Base-by-base conservation (phyloP, 495 filamentous ascomycete species). In the Xylaria curta region DNA sequence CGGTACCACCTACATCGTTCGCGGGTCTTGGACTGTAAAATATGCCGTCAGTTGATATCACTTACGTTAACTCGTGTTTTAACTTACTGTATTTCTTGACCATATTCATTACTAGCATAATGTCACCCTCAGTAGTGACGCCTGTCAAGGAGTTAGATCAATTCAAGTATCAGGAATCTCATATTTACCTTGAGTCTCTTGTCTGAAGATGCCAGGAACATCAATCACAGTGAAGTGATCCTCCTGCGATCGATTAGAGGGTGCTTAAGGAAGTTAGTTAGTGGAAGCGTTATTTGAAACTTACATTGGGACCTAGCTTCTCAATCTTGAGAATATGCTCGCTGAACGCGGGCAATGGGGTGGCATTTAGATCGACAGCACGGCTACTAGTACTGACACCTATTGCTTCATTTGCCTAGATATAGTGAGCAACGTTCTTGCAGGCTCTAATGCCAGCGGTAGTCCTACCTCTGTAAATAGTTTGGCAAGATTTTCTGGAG, bases 191-290 rank as follows among this genome's bases (percentile, higher is more conserved):
- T 82, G 74, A 6, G 83, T 87, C 1, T 86, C 81, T 33, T 79
- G 88, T 10, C 82, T 83, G 76, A 91, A 91, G 12, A 91, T 88
- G 0, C 89, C 88, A n/a, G 89, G 89, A 7, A 91, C 82, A 74
- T 91, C 88, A 59, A 90, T 86, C 0, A 91, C 81, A 54, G 80
- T 89, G 2, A 91, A 80, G 70, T 91, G 83, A 8, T 86, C 77
- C 66, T 89, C 79, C 74, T 77, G 46, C 10, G 0, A 46, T 31
- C 42, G n/a, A 15, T 28, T 24, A 33, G 12, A 21, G 21, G 0
- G 36, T 4, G 13, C 7, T 9, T 19, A 31, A 2, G n/a, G 8
- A 51, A 67, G 9, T n/a, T n/a, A 42, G 19, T 9, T 19, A 44
- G 1, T 53, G 3, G 10, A 2, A 28, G n/a, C 15, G 56, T 4